Conservation (phyloP, 2,329 filamentous ascomycete genomes). For the Diaporthe ilicicola region DNA sequence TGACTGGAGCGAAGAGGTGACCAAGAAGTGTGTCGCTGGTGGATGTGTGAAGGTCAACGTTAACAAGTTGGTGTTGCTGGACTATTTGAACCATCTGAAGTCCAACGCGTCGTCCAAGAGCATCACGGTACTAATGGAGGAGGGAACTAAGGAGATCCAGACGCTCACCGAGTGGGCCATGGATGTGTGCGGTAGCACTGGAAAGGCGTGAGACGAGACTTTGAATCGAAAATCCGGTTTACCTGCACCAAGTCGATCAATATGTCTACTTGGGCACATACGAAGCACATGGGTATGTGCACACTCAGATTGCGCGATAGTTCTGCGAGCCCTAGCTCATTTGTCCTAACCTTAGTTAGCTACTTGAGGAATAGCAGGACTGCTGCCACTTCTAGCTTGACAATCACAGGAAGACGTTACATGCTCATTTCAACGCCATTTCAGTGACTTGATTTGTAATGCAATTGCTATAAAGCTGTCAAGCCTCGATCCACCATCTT, state of each 20-base stretch:
- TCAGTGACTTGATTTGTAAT: too few species aligned
- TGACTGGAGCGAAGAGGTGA: conserved; percentile 21
- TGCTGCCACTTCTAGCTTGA: not conserved
- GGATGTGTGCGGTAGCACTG: conserved; percentile 29
- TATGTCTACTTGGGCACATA: too few species aligned
- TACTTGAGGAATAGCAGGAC: too few species aligned
- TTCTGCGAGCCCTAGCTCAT: not conserved
- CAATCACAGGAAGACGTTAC: not conserved
- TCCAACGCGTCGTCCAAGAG: conserved; percentile 18
- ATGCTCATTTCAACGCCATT: too few species aligned
- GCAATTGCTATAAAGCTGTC: too few species aligned
- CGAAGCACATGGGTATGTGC: too few species aligned
- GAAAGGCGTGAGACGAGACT: conserved; percentile 2
- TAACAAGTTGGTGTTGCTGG: conserved; percentile 31
- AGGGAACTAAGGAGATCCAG: conserved; percentile 30
- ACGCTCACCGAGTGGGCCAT: conserved; percentile 30
- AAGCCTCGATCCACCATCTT: too few species aligned
- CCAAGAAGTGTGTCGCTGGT: conserved; percentile 22
- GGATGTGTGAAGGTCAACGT: conserved; percentile 26
- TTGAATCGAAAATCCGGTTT: not conserved
- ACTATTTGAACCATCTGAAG: conserved; percentile 30
- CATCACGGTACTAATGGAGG: conserved; percentile 27
- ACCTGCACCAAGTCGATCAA: not conserved
- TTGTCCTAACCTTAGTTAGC: not conserved
- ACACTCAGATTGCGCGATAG: not conserved